These are phyloP conservation scores for Chenopodium berlandieri DNA, from an alignment of 148 eudicot species.

Conservation along the genomic window DNA sequence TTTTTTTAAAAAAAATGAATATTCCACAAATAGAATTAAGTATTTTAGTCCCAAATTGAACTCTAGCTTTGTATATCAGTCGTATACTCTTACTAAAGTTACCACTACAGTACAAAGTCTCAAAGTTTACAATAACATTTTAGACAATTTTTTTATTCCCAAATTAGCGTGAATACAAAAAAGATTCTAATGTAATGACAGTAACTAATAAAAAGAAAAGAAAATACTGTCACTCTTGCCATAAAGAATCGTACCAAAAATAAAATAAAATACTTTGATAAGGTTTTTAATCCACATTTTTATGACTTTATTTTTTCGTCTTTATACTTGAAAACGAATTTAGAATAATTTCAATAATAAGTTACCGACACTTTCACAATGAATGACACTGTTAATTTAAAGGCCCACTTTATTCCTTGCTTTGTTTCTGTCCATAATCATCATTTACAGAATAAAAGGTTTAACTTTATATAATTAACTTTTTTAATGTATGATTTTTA, in stretches of 20 bases:
- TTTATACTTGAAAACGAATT: not conserved
- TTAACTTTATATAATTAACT: not conserved
- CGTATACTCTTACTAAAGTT: too few species aligned
- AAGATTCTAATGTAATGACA: not conserved
- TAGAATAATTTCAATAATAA: not conserved
- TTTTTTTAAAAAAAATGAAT: too few species aligned
- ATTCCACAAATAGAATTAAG: too few species aligned
- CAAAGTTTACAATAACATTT: too few species aligned
- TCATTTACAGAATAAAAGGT: not conserved
- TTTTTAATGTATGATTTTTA: not conserved
- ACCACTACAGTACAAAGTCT: too few species aligned
- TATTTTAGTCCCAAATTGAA: too few species aligned
- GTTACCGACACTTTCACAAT: conserved; percentile 14
- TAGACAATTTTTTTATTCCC: not conserved
- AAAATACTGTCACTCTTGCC: too few species aligned
- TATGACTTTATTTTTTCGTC: not conserved
- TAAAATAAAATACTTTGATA: too few species aligned
- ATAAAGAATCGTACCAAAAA: too few species aligned
- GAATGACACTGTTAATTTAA: not conserved
- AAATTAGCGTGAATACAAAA: too few species aligned
- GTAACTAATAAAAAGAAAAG: not conserved
- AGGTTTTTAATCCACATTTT: not conserved
- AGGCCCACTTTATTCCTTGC: conserved; percentile 23
- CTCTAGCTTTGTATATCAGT: too few species aligned
- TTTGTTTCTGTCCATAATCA: conserved; percentile 24